A percentile compares a stretch with the other conserved stretches of the same genome.
These are phyloP conservation scores for Solanum hybrid DNA, from an alignment of 305 asterid species.

Conservation along the genomic window DNA sequence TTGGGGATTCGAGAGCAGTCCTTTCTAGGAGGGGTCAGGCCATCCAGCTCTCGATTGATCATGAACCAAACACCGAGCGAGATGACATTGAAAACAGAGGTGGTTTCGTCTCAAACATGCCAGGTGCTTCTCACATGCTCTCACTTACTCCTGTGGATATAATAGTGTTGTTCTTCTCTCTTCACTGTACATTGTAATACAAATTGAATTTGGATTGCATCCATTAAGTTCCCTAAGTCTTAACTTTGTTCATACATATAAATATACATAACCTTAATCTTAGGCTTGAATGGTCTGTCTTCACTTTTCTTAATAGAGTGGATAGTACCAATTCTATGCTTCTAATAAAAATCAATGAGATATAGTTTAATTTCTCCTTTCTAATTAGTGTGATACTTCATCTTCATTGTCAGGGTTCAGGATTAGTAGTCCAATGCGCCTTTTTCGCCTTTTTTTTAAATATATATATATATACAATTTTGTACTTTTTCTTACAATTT, in stretches of 20 bases:
- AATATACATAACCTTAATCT: not conserved
- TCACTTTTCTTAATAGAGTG: not conserved
- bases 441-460: not conserved
- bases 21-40: constrained; percentile 84
- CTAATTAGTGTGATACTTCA: not conserved
- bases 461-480: not conserved
- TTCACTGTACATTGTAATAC: not conserved
- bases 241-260: not conserved
- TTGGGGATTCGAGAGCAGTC: constrained; percentile 95
- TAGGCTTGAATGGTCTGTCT: not conserved
- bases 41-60: constrained; percentile 73
- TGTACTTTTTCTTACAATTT: not conserved
- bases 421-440: not conserved
- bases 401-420: not conserved
- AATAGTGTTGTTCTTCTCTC: not conserved
- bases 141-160: not conserved
- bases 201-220: not conserved
- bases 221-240: not conserved
- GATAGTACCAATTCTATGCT: not conserved
- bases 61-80: constrained; percentile 91
- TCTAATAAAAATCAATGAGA: not conserved
- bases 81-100: constrained; percentile 80
- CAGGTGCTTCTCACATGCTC: constrained; percentile 39
- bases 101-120: constrained; percentile 97
- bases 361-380: not conserved